These are phyloP conservation scores for Strigomonas galati DNA, from an alignment of 208 protist genomes.

Conservation along the genomic window DNA sequence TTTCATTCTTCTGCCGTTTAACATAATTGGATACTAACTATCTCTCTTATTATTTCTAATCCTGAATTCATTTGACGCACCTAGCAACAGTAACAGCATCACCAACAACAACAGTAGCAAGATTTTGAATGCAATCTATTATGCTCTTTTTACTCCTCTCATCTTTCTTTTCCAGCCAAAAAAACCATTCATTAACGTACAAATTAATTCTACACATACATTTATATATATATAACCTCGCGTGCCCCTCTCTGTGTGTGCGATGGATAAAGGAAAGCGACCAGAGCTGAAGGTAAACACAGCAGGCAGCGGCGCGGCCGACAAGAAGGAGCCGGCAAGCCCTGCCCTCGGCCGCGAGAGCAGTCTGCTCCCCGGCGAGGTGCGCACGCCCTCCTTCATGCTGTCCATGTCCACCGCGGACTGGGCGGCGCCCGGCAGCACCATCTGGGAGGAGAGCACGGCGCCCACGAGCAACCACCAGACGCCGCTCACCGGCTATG, in stretches of 20 bases:
- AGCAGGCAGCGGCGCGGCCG: background rate
- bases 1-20: background rate
- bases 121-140: background rate
- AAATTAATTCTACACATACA: background rate
- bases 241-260: background rate
- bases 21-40: background rate
- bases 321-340: conserved; percentile 1
- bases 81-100: no score
- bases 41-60: conserved; percentile 1
- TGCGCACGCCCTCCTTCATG: conserved; percentile 48
- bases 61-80: no score
- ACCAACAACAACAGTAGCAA: no score
- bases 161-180: background rate
- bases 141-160: background rate
- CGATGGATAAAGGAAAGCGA: conserved; percentile 19
- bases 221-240: conserved; percentile 6
- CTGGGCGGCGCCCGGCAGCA: conserved; percentile 56
- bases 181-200: background rate
- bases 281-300: conserved; percentile 5
- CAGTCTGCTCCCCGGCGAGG: conserved; percentile 55
- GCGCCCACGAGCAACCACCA: conserved; percentile 16
- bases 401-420: conserved; percentile 24
- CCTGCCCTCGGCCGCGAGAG: conserved; percentile 21
- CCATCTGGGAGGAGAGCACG: conserved; percentile 43
- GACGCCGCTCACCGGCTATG: conserved; percentile 42